Conservation (phyloP, 345 rosid genomes). For the Camelina laxa region DNA sequence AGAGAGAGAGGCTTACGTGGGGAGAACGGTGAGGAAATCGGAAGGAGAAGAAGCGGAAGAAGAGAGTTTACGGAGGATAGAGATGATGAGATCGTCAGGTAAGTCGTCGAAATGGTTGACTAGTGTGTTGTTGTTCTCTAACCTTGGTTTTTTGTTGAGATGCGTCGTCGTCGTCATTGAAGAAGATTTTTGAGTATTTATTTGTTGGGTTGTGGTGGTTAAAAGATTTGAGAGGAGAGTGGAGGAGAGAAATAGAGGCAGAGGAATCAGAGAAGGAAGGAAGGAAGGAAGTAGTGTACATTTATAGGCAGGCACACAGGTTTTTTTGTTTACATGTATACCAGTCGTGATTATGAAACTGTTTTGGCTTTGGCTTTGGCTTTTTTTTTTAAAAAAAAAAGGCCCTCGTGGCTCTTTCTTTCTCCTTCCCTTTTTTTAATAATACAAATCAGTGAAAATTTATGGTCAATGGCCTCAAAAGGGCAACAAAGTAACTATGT, state of each 20-base stretch:
- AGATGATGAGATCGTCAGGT: constrained; percentile 63
- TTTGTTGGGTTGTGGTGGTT: too few species aligned
- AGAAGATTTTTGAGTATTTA: constrained; percentile 2
- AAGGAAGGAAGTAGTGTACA: constrained; percentile 1
- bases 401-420: constrained; percentile 19
- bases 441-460: not conserved
- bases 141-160: constrained; percentile 46
- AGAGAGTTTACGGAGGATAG: constrained; percentile 58
- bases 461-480: not conserved
- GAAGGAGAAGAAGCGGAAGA: constrained; percentile 64
- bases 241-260: constrained; percentile 10
- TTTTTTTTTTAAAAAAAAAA: not conserved
- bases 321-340: not conserved
- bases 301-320: constrained; percentile 31
- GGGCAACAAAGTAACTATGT: too few species aligned
- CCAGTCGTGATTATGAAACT: constrained; percentile 12
- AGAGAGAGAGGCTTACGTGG: constrained; percentile 50
- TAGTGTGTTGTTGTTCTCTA: not conserved
- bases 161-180: constrained; percentile 40
- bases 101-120: constrained; percentile 53
- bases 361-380: not conserved
- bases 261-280: not conserved
- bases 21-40: constrained; percentile 51
- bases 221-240: not conserved
- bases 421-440: not conserved